Conservation (phyloP, 148 eudicot species). For the Agrostemma githago region DNA sequence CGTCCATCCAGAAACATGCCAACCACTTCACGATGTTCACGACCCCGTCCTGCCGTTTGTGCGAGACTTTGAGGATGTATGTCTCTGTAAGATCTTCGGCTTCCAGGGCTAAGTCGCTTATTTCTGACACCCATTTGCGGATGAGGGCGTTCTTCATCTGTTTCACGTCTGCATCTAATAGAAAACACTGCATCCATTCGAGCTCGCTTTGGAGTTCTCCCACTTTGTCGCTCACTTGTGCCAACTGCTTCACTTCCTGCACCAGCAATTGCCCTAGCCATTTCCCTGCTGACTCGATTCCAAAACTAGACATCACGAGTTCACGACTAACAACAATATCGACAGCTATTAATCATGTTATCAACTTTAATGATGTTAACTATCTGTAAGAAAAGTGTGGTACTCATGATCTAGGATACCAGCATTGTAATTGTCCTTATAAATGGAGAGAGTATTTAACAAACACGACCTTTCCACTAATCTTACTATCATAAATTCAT, state of each 20-base stretch:
- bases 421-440: too few relatives aligned
- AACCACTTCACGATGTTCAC: constrained; percentile 8
- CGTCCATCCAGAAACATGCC: constrained; percentile 12
- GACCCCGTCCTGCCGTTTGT: not conserved
- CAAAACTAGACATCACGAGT: too few relatives aligned
- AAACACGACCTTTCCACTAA: too few relatives aligned
- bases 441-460: too few relatives aligned
- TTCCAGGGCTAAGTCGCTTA: constrained; percentile 10
- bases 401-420: too few relatives aligned
- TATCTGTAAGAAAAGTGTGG: too few relatives aligned
- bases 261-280: constrained; percentile 7
- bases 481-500: too few relatives aligned
- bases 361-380: too few relatives aligned
- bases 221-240: constrained; percentile 9
- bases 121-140: constrained; percentile 14
- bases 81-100: constrained; percentile 16
- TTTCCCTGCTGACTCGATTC: not conserved
- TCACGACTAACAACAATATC: too few relatives aligned
- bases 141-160: not conserved
- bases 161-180: constrained; percentile 6
- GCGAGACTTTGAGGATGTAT: constrained; percentile 10
- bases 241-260: constrained; percentile 4
- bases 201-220: constrained; percentile 13
- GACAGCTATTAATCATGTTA: too few relatives aligned
- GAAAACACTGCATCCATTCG: constrained; percentile 22